Evolutionary conservation across 116 monocot genomes (phyloP), one percentile per base, ranked within the genome.

Genomic region (Iris pallida): DNA sequence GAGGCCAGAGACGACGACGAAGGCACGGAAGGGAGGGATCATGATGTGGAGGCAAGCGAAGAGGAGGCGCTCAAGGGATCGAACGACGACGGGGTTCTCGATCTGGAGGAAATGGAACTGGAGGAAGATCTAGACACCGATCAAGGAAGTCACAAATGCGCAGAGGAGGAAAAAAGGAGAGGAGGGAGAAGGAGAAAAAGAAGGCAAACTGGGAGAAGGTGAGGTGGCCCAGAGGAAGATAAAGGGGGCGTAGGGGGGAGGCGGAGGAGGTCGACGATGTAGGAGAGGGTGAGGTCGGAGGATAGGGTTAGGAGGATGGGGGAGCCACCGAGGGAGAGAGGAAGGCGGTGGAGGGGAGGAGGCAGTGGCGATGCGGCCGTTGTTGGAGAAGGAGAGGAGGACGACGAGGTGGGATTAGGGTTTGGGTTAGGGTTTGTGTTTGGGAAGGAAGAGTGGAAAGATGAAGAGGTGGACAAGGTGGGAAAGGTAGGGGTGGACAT

Each of bases 91-190:
- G 5, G 90, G 90, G 64, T 80, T 79, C 80, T 98, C 90, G 63
- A 98, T 76, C 77, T 86, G 90, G 69, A 98, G 77, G 88, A 88
- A 98, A 4, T 75, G 70, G 74, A 98, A 98, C 61, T 98, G 85
- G 47, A 98, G 78, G 44, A 93, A 90, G 9, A 82, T 71, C 98
- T 93, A 98, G 44, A 89, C 75, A 44, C 93, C 93, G 40, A 98
- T 72, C 47, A 98, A 76, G 75, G 93, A 93, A 58, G 74, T 83
- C 43, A 73, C 78, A 48, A 81, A 63, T 8, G 83, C 89, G 63
- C 83, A 92, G 65, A 97, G 78, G 16, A 97, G 58, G 59, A 86
- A 53, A 5, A 90, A 82, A 49, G 92, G 79, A 40, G 55, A 57
- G 30, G 87, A 71, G 11, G 40, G 93, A 87, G 16, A 63, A 62